phyloP scores from a whole-genome alignment of 163 green algal genomes.

The Smithsoniella earleae region DNA sequence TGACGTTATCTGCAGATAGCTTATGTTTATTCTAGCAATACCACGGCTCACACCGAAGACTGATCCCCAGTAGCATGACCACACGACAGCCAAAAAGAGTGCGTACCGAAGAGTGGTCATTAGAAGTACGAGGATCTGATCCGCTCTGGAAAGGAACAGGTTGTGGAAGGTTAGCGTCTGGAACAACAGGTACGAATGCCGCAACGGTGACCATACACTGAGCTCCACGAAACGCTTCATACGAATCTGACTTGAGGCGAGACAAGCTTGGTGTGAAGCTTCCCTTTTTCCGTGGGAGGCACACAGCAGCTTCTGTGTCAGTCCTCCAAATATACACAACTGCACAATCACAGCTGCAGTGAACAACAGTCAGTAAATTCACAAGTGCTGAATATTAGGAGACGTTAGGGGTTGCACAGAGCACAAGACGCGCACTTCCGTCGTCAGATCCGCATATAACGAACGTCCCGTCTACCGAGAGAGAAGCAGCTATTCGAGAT shows the following conservation, averaged over 20 bases:
- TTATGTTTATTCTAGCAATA: too few species aligned
- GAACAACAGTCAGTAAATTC: too few species aligned
- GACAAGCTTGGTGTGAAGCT: conserved; percentile 18
- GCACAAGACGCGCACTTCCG: conserved; percentile 42
- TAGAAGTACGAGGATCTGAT: not conserved
- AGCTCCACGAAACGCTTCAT: conserved; percentile 9
- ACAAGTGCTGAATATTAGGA: too few species aligned
- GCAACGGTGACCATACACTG: conserved; percentile 25
- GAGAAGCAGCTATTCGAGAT: conserved; percentile 48
- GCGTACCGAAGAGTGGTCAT: not conserved
- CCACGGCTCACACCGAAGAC: too few species aligned
- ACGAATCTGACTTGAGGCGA: conserved; percentile 21
- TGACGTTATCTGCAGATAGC: not conserved
- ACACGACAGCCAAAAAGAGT: too few species aligned
- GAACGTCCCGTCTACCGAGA: conserved; percentile 54
- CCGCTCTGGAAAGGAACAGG: not conserved
- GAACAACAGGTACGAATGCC: conserved; percentile 5
- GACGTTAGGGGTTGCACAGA: too few species aligned
- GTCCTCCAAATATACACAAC: conserved; percentile 8
- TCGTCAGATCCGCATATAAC: conserved; percentile 85
- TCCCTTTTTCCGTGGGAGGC: not conserved
- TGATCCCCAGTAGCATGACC: too few species aligned
- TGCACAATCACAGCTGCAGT: too few species aligned
- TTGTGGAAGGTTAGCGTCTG: not conserved
- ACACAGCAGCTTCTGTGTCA: conserved; percentile 24